Percentiles rank a stretch among this genome's conserved stretches.
Conservation (phyloP, 345 rosid species). For the Eucalyptus polyanthemos region DNA sequence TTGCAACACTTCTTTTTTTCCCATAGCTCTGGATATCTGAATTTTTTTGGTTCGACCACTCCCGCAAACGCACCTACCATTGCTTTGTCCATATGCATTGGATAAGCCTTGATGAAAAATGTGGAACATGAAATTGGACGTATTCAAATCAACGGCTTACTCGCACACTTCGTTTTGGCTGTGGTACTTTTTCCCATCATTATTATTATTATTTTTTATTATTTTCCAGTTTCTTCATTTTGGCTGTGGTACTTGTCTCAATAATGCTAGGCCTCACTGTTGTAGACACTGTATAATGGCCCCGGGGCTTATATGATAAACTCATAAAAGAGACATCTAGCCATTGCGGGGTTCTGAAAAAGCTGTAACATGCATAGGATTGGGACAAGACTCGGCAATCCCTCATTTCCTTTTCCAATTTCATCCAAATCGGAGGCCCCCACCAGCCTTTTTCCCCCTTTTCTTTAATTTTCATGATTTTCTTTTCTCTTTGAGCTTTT, state of each 20-base stretch:
- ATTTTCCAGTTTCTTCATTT: not conserved
- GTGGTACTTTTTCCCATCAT: not conserved
- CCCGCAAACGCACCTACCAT: not conserved
- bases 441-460: not conserved
- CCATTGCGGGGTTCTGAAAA: not conserved
- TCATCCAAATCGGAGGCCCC: not conserved
- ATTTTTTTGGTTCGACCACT: not conserved
- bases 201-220: too few species aligned
- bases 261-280: not conserved
- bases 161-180: not conserved
- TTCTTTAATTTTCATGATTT: not conserved
- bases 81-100: not conserved
- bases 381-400: not conserved
- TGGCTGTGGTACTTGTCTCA: not conserved
- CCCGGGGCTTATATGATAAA: not conserved
- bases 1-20: not conserved
- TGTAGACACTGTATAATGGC: not conserved
- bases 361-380: not conserved
- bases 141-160: not conserved
- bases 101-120: not conserved
- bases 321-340: not conserved
- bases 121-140: not conserved
- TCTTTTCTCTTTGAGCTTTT: not conserved
- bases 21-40: not conserved
- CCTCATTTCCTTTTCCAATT: not conserved